Base-by-base conservation (phyloP, 345 rosid species). In the Camelina sativa region DNA sequence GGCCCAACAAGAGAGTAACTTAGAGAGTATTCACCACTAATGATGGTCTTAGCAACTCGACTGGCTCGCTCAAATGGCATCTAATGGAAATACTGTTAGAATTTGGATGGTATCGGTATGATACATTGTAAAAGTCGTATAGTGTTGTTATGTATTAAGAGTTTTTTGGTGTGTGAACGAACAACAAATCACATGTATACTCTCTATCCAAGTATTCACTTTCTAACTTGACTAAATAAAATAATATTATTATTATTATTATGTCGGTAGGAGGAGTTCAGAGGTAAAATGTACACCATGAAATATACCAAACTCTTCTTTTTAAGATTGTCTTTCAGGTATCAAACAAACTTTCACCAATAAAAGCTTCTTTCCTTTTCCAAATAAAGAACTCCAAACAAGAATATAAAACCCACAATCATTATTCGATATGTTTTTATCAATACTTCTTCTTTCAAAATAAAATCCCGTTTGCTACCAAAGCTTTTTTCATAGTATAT, bases 321-420 rank as follows among this genome's bases (percentile, higher is more conserved):
- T 6, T 34, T 68, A 62, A 69, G 74, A 76, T 69, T 76, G 79
- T 76, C 69, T 62, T 69, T 62, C 69, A 68, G 79, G 74, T 76
- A 76, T 76, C 69, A 63, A 69, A 69, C 70, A 61, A 54, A 76
- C 58, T 76, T 65, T 23, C 40, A 69, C 69, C 79, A 69, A 37
- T 54, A 76, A 60, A 28, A 76, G 58, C 23, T 54, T 11, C 56
- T 34, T 62, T 54, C 51, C 74, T 69, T 76, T 76, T 62, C 62
- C 47, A 17, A 12, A 50, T 22, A 41, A 41, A 69, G 7, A 43
- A 32, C 48, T 68, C 28, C 52, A 23, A 69, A 76, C 63, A 68
- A 43, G 25, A 58, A 38, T 13, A 38, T 13, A 2, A 13, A 58
- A 37, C 25, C 51, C 43, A 35, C n/a, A 20, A 56, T 32, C 23